Evolutionary conservation across 352 stramenopile species (phyloP).

Genomic region (Globisporangium ultimum): DNA sequence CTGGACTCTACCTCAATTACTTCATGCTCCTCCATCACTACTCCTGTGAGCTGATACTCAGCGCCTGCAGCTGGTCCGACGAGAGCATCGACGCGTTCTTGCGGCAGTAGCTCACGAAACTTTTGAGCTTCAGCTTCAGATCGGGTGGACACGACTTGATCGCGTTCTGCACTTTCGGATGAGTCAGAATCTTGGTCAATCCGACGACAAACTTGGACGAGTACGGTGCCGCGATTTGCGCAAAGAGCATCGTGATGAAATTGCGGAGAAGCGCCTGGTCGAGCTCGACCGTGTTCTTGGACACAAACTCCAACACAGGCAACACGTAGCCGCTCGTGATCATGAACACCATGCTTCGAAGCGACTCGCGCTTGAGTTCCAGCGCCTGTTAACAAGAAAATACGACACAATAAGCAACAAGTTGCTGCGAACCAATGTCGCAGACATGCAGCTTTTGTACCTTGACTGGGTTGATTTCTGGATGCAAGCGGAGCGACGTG

Average conservation of each 20-base stretch:
- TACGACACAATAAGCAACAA: not conserved
- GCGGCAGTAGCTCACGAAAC: conserved; percentile 66
- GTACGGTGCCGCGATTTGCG: conserved; percentile 69
- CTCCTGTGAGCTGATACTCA: conserved; percentile 44
- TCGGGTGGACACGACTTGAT: conserved; percentile 77
- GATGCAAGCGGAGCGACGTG: conserved; percentile 65
- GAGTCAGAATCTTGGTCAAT: conserved; percentile 70
- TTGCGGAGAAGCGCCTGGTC: conserved; percentile 83
- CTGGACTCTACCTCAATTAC: no score
- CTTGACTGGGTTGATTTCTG: conserved; percentile 84
- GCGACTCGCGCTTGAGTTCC: conserved; percentile 78
- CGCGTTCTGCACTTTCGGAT: conserved; percentile 82
- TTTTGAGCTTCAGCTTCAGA: conserved; percentile 69
- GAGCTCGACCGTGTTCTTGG: conserved; percentile 72
- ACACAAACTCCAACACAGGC: conserved; percentile 81
- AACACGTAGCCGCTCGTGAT: conserved; percentile 86
- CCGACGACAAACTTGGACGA: conserved; percentile 72
- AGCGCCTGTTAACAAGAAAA: conserved; percentile 31
- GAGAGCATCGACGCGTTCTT: conserved; percentile 58
- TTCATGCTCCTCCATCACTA: not conserved
- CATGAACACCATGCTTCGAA: conserved; percentile 86
- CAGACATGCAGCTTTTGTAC: conserved; percentile 12
- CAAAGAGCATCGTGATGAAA: conserved; percentile 81
- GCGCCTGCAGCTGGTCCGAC: conserved; percentile 60
- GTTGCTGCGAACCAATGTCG: not conserved